Base-by-base conservation (phyloP, 805 yeast species). In the Saccharomycopsis olivae region DNA sequence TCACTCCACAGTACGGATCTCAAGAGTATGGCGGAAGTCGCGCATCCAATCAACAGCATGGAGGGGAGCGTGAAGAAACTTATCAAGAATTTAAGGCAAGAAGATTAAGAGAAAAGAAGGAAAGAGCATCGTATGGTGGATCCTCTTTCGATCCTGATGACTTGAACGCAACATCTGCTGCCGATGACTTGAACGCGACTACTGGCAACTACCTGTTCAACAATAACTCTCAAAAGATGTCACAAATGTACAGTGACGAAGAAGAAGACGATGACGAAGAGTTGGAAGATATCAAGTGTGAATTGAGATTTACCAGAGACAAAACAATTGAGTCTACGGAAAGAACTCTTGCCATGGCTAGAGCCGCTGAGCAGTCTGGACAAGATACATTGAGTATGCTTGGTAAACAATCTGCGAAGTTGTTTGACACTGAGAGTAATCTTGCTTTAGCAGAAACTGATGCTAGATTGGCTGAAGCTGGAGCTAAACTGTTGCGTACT, bases 331-430 rank as follows among this genome's bases (percentile, higher is more conserved):
- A 85, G 11, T 77, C 87, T 32, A 82, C 96, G 0, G 73, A 94
- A 53, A 87, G 87, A 52, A 86, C 95, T 1, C 61, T 92, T 24
- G 71, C 70, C 38, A 68, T 75, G 64, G 80, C 85, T 2, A 71
- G 73, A 44, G 79, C 78, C 42, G 87, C 88, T 2, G 86, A 80
- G 53, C 72, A 71, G 46, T 66, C 79, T 5, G 89, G 86, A 27
- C 66, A 78, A 47, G 87, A 89, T 56, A 82, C 96, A 0, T 60
- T 89, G 47, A 96, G 95, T 19, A 75, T 85, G 75, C 68, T 92
- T 36, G 97, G 97, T 18, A 73, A 88, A 13, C 97, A 92, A 58
- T 78, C 94, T 43, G 96, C 88, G 55, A 68, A 85, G 36, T 65
- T 92, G 47, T 83, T 80, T 57, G 75, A 74, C 52, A 77, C 87